These are phyloP conservation scores for Acacia concinna DNA, from an alignment of 331 rosid species.

Conservation along the genomic window DNA sequence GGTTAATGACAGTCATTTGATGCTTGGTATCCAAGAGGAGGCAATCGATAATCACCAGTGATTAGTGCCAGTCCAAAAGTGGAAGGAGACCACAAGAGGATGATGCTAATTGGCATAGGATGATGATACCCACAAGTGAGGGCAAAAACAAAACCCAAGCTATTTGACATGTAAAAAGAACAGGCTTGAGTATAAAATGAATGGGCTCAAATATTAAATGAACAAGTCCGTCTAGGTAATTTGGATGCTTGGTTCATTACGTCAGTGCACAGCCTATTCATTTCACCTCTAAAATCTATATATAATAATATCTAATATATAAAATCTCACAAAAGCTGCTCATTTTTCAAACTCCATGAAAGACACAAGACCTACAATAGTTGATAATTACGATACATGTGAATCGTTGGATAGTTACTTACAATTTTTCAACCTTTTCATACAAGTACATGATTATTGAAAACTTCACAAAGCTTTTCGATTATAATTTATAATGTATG, in stretches of 20 bases:
- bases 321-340: not conserved
- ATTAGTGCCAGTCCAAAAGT: not conserved
- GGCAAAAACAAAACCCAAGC: not conserved
- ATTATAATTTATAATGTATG: not conserved
- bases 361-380: not conserved
- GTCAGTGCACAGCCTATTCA: not conserved
- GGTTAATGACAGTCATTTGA: not conserved
- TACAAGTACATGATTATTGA: not conserved
- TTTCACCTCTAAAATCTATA: not conserved
- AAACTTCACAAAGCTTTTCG: not conserved
- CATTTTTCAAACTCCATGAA: not conserved
- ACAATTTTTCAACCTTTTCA: not conserved
- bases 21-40: not conserved
- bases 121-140: not conserved
- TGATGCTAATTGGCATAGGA: not conserved
- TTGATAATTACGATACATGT: not conserved
- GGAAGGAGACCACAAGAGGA: not conserved
- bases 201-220: not conserved
- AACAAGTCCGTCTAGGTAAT: not conserved
- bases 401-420: not conserved
- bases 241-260: not conserved
- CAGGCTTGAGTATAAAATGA: not conserved
- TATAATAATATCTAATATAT: too few species aligned
- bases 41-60: not conserved
- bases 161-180: not conserved